A percentile compares a stretch with the other conserved stretches of the same genome.
Evolutionary conservation across 2,329 filamentous ascomycete species (phyloP).

Genomic region (Pezicula neosporulosa): DNA sequence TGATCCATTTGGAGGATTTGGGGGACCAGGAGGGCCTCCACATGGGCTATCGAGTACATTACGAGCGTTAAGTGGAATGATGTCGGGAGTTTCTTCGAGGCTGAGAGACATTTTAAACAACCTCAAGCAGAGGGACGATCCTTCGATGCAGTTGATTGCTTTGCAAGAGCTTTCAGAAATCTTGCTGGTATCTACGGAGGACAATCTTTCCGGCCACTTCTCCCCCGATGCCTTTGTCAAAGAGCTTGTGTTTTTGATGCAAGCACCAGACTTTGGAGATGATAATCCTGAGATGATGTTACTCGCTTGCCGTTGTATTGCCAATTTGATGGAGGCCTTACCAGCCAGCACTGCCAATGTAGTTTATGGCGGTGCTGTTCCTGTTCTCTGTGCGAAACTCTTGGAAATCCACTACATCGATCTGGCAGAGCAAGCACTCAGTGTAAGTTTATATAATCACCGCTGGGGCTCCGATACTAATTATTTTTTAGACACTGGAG

Average conservation of each 20-base stretch:
- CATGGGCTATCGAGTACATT: conserved; percentile 75
- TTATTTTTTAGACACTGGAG: conserved; percentile 65
- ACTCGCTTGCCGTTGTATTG: conserved; percentile 88
- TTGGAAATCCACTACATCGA: conserved; percentile 97
- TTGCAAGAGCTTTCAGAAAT: conserved; percentile 92
- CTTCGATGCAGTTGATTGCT: conserved; percentile 84
- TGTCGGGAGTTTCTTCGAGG: conserved; percentile 77
- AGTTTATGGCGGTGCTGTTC: conserved; percentile 95
- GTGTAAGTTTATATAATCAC: conserved; percentile 42
- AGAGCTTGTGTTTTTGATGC: conserved; percentile 89
- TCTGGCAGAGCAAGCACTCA: conserved; percentile 92
- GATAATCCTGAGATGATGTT: conserved; percentile 98
- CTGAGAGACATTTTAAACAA: conserved; percentile 74
- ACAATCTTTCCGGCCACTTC: conserved; percentile 93
- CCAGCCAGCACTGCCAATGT: conserved; percentile 92
- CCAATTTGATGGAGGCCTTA: conserved; percentile 96
- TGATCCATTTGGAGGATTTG: conserved; percentile 63
- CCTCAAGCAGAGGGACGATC: conserved; percentile 79
- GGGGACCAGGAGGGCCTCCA: conserved; percentile 58
- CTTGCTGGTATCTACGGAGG: conserved; percentile 90
- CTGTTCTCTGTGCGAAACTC: conserved; percentile 89
- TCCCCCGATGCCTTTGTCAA: conserved; percentile 93
- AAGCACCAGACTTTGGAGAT: conserved; percentile 77
- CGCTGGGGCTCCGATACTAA: conserved; percentile 6
- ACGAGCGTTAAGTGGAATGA: conserved; percentile 85